These are phyloP conservation scores for Pleurotus cornucopiae DNA, from an alignment of 768 basidiomycete species.

Conservation along the genomic window DNA sequence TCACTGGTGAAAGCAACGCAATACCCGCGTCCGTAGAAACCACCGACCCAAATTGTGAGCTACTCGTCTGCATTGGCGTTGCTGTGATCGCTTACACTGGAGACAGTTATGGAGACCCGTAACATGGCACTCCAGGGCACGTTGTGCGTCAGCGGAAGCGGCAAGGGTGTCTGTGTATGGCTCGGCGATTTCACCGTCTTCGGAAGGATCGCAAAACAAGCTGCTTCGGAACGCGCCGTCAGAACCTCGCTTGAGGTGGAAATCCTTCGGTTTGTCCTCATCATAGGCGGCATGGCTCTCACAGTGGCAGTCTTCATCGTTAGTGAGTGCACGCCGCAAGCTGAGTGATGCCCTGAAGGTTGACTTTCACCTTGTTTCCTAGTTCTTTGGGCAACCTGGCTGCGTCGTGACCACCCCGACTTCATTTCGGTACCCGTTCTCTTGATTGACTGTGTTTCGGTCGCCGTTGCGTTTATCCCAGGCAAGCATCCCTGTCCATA, in stretches of 20 bases:
- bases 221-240: conserved; percentile 28
- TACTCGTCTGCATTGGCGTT: not conserved
- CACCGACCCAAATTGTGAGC: conserved; percentile 26
- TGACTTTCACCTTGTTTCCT: not conserved
- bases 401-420: conserved; percentile 30
- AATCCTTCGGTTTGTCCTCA: conserved; percentile 48
- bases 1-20: conserved; percentile 56
- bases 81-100: conserved; percentile 16
- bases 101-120: conserved; percentile 33
- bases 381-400: conserved; percentile 31
- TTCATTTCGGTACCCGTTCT: conserved; percentile 48
- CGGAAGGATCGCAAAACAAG: conserved; percentile 34
- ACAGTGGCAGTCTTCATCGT: conserved; percentile 43
- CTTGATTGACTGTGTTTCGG: conserved; percentile 55
- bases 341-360: too few species aligned
- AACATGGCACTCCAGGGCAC: conserved; percentile 60
- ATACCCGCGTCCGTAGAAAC: conserved; percentile 24
- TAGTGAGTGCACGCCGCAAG: conserved; percentile 17
- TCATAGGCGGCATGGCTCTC: conserved; percentile 44
- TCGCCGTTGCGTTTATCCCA: conserved; percentile 33
- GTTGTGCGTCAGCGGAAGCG: conserved; percentile 46
- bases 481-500: not conserved
- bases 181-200: conserved; percentile 49
- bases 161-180: conserved; percentile 42
- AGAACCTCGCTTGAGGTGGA: conserved; percentile 51